Evolutionary conservation across 768 basidiomycete genomes (phyloP), one percentile per base, ranked within the genome.

Genomic region (Mycena metata): DNA sequence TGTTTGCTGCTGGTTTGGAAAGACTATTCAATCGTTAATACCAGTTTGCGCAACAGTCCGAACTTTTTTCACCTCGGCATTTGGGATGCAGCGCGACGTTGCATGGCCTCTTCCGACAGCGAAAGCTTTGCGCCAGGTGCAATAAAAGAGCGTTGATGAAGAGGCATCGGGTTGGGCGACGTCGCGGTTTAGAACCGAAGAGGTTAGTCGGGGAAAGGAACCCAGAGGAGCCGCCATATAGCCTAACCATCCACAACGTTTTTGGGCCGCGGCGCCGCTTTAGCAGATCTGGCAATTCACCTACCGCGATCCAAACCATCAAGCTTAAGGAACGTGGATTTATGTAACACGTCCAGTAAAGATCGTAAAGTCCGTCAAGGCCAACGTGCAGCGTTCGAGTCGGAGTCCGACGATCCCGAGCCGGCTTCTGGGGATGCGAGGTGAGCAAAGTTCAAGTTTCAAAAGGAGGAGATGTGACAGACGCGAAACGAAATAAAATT

Each of bases 181-280:
- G 64, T 52, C 59, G 62, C 62, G 62, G 61, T 56, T 68, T 68
- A 68, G 60, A 63, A 63, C 67, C 60, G 62, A 64, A 69, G 67
- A 69, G 67, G 61, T 55, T 69, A 64, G 67, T 46, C 43, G 60
- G 36, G 60, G 54, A 62, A 63, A 72, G 62, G 60, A 54, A 56
- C 39, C 63, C 60, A 61, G 59, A 42, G 66, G 57, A 60, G 59
- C 61, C 58, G 66, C 57, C 67, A 62, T 69, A 64, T 64, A 64
- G 61, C 61, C 67, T 69, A 69, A 69, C 43, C 57, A 55, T 64
- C 15, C n/a, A 64, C 68, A 59, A 69, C 45, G 66, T 62, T 58
- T 46, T 19, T 47, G 41, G 35, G 51, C 68, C 68, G 68, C 68
- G 68, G 68, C 62, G 57, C 61, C 60, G 60, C 55, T 43, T 63